These are phyloP conservation scores for Sarcomyxa edulis DNA, from an alignment of 768 basidiomycete species.

Conservation along the genomic window DNA sequence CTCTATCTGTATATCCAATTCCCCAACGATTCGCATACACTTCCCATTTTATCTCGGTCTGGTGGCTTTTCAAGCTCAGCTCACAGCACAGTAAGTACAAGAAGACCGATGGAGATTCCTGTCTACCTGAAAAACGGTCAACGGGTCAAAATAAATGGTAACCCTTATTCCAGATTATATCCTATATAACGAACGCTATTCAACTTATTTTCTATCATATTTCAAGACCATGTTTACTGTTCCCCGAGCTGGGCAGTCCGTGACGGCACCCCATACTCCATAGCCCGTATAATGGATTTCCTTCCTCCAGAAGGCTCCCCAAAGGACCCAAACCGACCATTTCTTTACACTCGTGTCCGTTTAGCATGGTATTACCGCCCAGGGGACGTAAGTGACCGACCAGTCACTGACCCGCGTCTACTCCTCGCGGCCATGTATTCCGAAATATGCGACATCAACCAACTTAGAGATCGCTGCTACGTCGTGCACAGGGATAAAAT, in stretches of 20 bases:
- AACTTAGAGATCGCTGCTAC: conserved; percentile 88
- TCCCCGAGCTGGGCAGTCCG: conserved; percentile 89
- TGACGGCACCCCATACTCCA: conserved; percentile 92
- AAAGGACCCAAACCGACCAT: conserved; percentile 61
- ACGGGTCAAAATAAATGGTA: conserved; percentile 85
- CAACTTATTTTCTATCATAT: conserved; percentile 19
- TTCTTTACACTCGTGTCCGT: conserved; percentile 75
- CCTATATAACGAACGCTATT: conserved; percentile 8
- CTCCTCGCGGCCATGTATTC: conserved; percentile 95
- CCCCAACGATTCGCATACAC: conserved; percentile 10
- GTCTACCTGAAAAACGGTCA: conserved; percentile 78
- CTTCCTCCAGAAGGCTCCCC: conserved; percentile 72
- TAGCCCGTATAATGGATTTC: conserved; percentile 97
- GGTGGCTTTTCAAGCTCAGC: conserved; percentile 27
- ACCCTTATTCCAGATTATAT: conserved; percentile 13
- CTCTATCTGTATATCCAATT: conserved; percentile 15
- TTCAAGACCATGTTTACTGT: conserved; percentile 92
- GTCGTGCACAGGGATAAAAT: conserved; percentile 96
- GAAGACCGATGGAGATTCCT: conserved; percentile 35
- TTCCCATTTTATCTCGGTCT: conserved; percentile 23
- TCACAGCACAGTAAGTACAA: conserved; percentile 18
- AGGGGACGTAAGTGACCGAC: conserved; percentile 90
- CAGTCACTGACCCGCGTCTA: conserved; percentile 85
- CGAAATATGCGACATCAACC: conserved; percentile 91
- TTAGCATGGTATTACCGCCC: conserved; percentile 97